These are phyloP conservation scores for Cyberlindnera samutprakarnensis DNA, from an alignment of 805 yeast genomes.

Conservation along the genomic window DNA sequence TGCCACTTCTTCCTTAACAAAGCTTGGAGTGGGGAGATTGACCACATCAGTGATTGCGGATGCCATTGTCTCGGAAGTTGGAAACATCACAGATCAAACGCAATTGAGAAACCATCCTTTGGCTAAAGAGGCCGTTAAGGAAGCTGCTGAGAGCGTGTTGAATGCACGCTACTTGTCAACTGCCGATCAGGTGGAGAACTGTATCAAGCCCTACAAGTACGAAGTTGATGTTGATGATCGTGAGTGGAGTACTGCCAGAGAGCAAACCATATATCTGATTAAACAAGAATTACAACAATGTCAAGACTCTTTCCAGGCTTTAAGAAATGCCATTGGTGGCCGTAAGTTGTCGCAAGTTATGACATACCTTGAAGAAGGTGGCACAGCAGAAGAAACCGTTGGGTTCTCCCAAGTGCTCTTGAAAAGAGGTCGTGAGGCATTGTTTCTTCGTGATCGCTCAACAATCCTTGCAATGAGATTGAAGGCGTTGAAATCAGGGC, in stretches of 20 bases:
- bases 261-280: conserved; percentile 63
- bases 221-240: conserved; percentile 95
- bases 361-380: conserved; percentile 46
- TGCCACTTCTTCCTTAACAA: conserved; percentile 77
- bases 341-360: conserved; percentile 79
- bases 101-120: conserved; percentile 80
- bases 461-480: conserved; percentile 67
- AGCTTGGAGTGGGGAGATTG: conserved; percentile 87
- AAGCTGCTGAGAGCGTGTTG: conserved; percentile 77
- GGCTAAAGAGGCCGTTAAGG: conserved; percentile 72
- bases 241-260: conserved; percentile 82
- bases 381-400: conserved; percentile 55
- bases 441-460: conserved; percentile 69
- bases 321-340: conserved; percentile 73
- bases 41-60: conserved; percentile 79
- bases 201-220: conserved; percentile 95
- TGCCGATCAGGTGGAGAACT: conserved; percentile 97
- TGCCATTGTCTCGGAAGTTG: conserved; percentile 71
- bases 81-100: conserved; percentile 63
- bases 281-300: conserved; percentile 86
- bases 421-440: conserved; percentile 75
- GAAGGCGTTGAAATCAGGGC: conserved; percentile 63
- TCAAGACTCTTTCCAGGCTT: conserved; percentile 46
- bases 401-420: conserved; percentile 78
- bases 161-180: conserved; percentile 78